Evolutionary conservation across 129 eudicot genomes (phyloP).

Genomic region (Helichrysum umbraculigerum): DNA sequence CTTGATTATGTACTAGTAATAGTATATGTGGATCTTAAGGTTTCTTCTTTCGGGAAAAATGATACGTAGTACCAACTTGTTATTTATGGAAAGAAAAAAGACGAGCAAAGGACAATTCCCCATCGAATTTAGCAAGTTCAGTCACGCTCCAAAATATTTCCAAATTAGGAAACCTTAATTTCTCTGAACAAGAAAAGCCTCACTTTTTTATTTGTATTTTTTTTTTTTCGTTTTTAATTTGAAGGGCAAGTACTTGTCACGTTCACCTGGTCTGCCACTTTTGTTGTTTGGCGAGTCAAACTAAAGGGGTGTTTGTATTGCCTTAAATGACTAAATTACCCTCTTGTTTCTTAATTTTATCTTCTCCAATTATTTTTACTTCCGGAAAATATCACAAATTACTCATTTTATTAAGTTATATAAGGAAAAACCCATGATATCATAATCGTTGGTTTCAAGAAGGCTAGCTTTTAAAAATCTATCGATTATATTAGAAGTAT

Average conservation of each 20-base stretch:
- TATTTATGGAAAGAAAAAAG: slow-evolving; percentile 35
- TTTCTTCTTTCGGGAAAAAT: slow-evolving; percentile 20
- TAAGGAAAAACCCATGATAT: not conserved
- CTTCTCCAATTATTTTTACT: slow-evolving; percentile 13
- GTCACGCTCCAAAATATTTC: slow-evolving; percentile 36
- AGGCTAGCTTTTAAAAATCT: not conserved
- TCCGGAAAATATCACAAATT: not conserved
- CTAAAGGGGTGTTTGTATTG: slow-evolving; percentile 2
- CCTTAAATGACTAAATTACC: slow-evolving; percentile 28
- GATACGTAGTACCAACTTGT: slow-evolving; percentile 18
- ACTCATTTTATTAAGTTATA: not conserved
- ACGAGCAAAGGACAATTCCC: slow-evolving; percentile 32
- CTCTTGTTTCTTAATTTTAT: slow-evolving; percentile 5
- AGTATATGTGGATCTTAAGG: slow-evolving; percentile 9
- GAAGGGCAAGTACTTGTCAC: slow-evolving; percentile 35
- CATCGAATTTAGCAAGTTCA: slow-evolving; percentile 27
- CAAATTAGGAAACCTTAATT: slow-evolving; percentile 37
- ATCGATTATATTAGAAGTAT: not conserved
- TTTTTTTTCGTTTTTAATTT: not conserved
- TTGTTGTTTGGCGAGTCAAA: slow-evolving; percentile 19
- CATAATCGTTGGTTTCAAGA: not conserved
- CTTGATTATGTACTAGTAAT: slow-evolving; percentile 20
- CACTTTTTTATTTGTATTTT: slow-evolving; percentile 1
- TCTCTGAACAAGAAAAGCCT: slow-evolving; percentile 41
- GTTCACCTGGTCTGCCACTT: slow-evolving; percentile 39